Base-by-base conservation (phyloP, 129 eudicot species). In the Lactuca saligna region DNA sequence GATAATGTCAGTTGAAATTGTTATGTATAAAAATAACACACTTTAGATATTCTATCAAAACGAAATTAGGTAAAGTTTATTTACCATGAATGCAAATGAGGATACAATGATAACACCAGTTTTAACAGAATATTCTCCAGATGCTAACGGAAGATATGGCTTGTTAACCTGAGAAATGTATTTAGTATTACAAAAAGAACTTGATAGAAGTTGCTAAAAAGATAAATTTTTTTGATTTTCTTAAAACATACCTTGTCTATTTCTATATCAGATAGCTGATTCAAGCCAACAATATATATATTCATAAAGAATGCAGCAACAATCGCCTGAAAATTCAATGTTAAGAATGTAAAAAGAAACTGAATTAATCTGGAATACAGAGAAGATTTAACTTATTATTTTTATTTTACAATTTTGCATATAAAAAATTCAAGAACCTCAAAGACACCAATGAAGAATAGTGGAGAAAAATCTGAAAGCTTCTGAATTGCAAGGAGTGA, bases 231-330 rank as follows among this genome's bases (percentile, higher is more conserved):
- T 15, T 50, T 60, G 11, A 17, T 16, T 6, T 65, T 11, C 17
- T n/a, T 35, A 65, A 42, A 62, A 60, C 32, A 53, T 75, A 93
- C 99, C 99, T 89, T 93, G 87, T 93, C 97, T 50, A 93, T 93
- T 69, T 93, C 99, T 72, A 93, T 85, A 82, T 93, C 99, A 20
- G 90, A 86, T 54, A 93, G 63, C 78, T 93, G 99, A 76, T 93
- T 93, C 71, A 93, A 76, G 60, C 99, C 99, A 63, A 93, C 99
- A 73, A 93, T 89, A 68, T 93, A 93, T 64, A 93, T 87, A 73
- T 93, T 93, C 99, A 93, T 93, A 29, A 93, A 79, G 70, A 93
- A 86, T 77, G 99, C 97, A 86, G 99, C 92, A 79, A 87, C 88
- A 78, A 89, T 89, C 48, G 99, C 99, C 99, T 93, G 95, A 54